phyloP scores from a whole-genome alignment of 1,139 yeast genomes.

The Blastobotrys niveus region DNA sequence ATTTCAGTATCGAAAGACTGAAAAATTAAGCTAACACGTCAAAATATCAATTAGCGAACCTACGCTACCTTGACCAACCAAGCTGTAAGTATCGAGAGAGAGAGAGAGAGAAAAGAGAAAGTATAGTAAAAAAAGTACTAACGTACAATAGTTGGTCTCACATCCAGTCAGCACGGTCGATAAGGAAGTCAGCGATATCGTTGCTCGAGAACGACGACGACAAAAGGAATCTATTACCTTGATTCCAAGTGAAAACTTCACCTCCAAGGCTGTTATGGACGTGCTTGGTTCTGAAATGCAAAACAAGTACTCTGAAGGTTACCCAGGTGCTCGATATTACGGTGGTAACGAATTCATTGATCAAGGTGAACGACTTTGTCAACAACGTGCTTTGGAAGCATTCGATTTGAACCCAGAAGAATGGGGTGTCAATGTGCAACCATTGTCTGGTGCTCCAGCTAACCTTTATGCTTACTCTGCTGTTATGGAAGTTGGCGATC shows the following conservation, averaged over 20 bases:
- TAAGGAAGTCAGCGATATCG: slow-evolving; percentile 46
- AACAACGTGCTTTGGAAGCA: slow-evolving; percentile 86
- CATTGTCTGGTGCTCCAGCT: slow-evolving; percentile 96
- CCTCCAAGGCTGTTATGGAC: slow-evolving; percentile 93
- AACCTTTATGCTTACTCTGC: slow-evolving; percentile 95
- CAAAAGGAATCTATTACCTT: slow-evolving; percentile 91
- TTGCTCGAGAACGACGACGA: slow-evolving; percentile 83
- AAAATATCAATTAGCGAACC: slow-evolving; percentile 6
- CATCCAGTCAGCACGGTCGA: slow-evolving; percentile 32
- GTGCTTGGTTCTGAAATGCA: slow-evolving; percentile 97
- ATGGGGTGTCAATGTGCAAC: slow-evolving; percentile 98
- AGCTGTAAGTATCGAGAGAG: neutral
- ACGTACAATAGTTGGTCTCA: slow-evolving; percentile 16
- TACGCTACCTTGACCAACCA: slow-evolving; percentile 13
- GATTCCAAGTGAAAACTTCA: slow-evolving; percentile 96
- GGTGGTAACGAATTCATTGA: slow-evolving; percentile 97
- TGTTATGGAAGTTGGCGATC: slow-evolving; percentile 86
- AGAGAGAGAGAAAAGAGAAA: neutral
- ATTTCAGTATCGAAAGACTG: neutral
- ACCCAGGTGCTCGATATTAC: slow-evolving; percentile 94
- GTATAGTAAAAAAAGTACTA: no score
- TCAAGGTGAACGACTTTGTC: slow-evolving; percentile 86
- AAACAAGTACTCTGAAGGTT: slow-evolving; percentile 97
- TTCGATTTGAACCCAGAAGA: slow-evolving; percentile 71
- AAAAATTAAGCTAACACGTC: neutral